Evolutionary conservation across 306 rosid species (phyloP).

Genomic region (Geum urbanum): DNA sequence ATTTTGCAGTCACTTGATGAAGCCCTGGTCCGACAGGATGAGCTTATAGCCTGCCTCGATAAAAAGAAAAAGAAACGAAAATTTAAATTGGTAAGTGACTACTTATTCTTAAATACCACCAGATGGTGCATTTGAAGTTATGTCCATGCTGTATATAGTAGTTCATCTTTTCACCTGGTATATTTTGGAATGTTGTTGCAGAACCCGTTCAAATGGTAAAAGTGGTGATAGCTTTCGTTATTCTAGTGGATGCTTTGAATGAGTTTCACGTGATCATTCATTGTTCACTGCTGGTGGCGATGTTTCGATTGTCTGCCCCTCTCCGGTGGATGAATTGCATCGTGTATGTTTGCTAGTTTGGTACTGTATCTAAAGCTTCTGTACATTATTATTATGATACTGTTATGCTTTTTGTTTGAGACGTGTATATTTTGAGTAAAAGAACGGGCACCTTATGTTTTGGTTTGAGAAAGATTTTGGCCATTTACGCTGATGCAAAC

Average conservation of each 20-base stretch:
- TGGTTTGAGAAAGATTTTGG: not conserved
- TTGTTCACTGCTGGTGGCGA: conserved; percentile 37
- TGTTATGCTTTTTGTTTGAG: conserved; percentile 19
- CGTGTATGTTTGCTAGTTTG: conserved; percentile 34
- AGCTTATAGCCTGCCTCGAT: conserved; percentile 51
- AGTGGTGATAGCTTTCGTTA: conserved; percentile 3
- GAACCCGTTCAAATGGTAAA: conserved; percentile 62
- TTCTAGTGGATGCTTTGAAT: conserved; percentile 5
- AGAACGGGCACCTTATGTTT: not conserved
- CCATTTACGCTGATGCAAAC: too few relatives aligned
- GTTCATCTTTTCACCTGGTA: conserved; percentile 15
- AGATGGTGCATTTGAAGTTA: not conserved
- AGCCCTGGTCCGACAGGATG: conserved; percentile 44
- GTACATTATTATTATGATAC: conserved; percentile 28
- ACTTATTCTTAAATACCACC: not conserved
- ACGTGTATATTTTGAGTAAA: conserved; percentile 21
- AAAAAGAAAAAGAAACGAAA: conserved; percentile 72
- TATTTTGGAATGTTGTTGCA: conserved; percentile 44
- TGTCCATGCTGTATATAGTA: not conserved
- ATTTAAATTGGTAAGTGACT: conserved; percentile 44
- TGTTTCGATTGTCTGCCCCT: conserved; percentile 36
- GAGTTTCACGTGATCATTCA: conserved; percentile 5
- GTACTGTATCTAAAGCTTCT: conserved; percentile 22
- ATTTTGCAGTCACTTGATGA: conserved; percentile 60
- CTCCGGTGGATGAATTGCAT: conserved; percentile 15